Evolutionary conservation across 2,329 filamentous ascomycete genomes (phyloP), one percentile per base, ranked within the genome.

Genomic region (Gyromitra esculenta): DNA sequence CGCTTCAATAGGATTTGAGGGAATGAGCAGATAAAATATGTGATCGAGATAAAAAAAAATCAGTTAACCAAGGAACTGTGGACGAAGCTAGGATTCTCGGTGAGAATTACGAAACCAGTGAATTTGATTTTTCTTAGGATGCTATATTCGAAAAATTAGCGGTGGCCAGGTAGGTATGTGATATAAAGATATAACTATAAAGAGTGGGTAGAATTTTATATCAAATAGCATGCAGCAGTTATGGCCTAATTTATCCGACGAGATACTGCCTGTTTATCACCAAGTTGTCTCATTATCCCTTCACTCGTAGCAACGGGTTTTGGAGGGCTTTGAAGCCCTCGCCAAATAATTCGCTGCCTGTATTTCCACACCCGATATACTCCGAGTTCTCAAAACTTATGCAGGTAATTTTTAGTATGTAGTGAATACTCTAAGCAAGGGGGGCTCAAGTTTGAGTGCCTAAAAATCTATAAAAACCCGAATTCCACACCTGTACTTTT

Each of bases 61-160:
- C n/a, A n/a, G 25, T 37, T 57, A 2, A 13, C 5, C 7, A 2
- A 54, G 50, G 4, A 31, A 31, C 25, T 9, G 18, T 54, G 50
- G 50, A 54, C 21, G 18, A 5, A n/a, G 13, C 18, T 31, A 15
- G 41, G 7, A 15, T 31, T 31, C 41, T 25, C 60, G 41, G 41
- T 35, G 15, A 37, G 25, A 35, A 62, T 62, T 41, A 9, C 48
- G 15, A 21, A 52, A 52, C 48, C 48, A 21, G 35, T 21, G 41
- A 63, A 65, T 8, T 31, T 18, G 31, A 65, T 43, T 43, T 13
- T 52, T 37, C 57, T 43, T 21, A 62, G 41, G 37, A 37, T 11
- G 37, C 11, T 13, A 57, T 37, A 35, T 4, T 37, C 15, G 11
- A 8, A 57, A 57, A 57, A 57, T 8, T 13, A 37, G 35, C 15